Percentiles rank a stretch among this genome's conserved stretches.
Evolutionary conservation across 164 flowering plant genomes (phyloP).

Genomic region (Sedum album): DNA sequence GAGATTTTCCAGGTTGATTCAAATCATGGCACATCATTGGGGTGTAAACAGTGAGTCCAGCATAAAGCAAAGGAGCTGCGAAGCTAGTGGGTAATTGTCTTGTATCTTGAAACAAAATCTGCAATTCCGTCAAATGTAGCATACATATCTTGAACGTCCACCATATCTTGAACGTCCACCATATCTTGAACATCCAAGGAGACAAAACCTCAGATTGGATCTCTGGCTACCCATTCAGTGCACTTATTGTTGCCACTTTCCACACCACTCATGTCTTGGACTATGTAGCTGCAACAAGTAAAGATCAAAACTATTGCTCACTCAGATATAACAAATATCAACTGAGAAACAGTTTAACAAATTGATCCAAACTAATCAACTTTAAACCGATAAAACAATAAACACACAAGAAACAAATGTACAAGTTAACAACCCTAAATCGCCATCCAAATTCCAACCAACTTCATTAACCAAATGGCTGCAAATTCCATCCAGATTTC

Average conservation of each 20-base stretch:
- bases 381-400: too few species aligned
- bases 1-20: conserved; percentile 78
- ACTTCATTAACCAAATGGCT: too few species aligned
- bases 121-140: too few species aligned
- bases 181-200: conserved; percentile 51
- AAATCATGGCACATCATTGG: conserved; percentile 75
- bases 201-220: conserved; percentile 62
- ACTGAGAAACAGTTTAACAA: too few species aligned
- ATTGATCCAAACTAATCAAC: too few species aligned
- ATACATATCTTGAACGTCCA: conserved; percentile 35
- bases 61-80: conserved; percentile 73
- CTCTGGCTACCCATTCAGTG: conserved; percentile 73
- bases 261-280: conserved; percentile 25
- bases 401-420: too few species aligned
- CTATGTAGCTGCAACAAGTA: neutral
- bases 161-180: conserved; percentile 71
- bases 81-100: conserved; percentile 44
- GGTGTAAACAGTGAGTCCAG: conserved; percentile 70
- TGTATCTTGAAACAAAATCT: conserved; percentile 73
- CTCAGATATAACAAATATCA: too few species aligned
- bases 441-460: too few species aligned
- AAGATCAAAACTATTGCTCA: neutral
- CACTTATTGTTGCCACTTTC: conserved; percentile 29
- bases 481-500: too few species aligned
- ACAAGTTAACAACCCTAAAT: too few species aligned